A percentile compares a stretch with the other conserved stretches of the same genome.
phyloP scores from a whole-genome alignment of 2,329 filamentous ascomycete species.

The Diaporthe velutina region DNA sequence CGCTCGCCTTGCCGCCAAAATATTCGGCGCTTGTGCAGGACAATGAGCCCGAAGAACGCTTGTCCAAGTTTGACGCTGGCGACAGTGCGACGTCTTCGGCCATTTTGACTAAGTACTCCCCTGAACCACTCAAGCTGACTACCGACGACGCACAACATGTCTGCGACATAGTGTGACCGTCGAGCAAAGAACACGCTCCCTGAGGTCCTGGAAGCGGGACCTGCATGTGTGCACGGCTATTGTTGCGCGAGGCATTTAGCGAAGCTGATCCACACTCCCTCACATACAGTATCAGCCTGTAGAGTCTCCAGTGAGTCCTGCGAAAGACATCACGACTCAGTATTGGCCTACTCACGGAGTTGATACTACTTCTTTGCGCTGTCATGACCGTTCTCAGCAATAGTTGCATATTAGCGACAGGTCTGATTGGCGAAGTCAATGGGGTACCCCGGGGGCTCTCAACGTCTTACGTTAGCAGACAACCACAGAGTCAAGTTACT shows the following conservation, averaged over 20 bases:
- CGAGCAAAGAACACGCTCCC: not conserved
- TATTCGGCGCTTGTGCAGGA: slow-evolving; percentile 32
- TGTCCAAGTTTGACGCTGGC: not conserved
- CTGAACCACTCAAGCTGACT: slow-evolving; percentile 5
- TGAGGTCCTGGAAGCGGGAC: slow-evolving; percentile 23
- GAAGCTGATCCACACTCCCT: not conserved
- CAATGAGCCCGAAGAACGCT: slow-evolving; percentile 9
- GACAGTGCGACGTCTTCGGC: not conserved
- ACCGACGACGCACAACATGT: slow-evolving; percentile 15
- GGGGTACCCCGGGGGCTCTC: not conserved
- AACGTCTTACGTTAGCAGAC: not conserved
- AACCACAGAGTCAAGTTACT: not conserved
- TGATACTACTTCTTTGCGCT: not conserved
- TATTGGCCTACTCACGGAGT: not conserved
- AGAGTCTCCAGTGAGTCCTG: not conserved
- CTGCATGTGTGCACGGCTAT: slow-evolving; percentile 28
- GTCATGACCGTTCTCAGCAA: not conserved
- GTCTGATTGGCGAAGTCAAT: not conserved
- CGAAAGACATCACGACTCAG: not conserved
- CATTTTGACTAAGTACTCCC: slow-evolving; percentile 8
- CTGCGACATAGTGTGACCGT: slow-evolving; percentile 12
- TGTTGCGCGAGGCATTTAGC: slow-evolving; percentile 14
- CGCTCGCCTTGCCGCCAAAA: slow-evolving; percentile 38
- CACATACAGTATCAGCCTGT: not conserved
- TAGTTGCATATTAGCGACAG: not conserved